These are phyloP conservation scores for Cladophialophora immunda DNA, from an alignment of 2,329 filamentous ascomycete species.

Conservation along the genomic window DNA sequence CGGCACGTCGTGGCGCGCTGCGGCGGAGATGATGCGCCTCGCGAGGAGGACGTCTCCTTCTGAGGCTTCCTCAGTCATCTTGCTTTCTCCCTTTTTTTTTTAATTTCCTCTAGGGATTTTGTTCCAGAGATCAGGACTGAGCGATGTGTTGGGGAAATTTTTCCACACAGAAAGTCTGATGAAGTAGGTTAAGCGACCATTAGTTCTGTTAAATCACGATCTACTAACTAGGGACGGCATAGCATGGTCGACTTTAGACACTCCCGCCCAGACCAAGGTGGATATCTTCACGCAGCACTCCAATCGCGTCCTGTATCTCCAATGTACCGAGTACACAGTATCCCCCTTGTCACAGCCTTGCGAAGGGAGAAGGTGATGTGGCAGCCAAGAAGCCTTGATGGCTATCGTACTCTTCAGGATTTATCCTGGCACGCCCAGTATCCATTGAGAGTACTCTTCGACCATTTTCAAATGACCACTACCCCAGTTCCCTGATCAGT, in stretches of 20 bases:
- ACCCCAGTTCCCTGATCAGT: neutral
- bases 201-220: neutral
- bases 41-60: constrained; percentile 21
- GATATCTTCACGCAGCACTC: neutral
- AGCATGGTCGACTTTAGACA: neutral
- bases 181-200: neutral
- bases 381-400: neutral
- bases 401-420: neutral
- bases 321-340: too few relatives aligned
- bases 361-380: neutral
- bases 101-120: neutral
- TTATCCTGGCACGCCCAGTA: neutral
- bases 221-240: neutral
- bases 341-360: neutral
- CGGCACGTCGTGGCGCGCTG: constrained; percentile 16
- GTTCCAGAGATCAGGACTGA: neutral
- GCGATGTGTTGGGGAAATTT: neutral
- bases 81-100: neutral
- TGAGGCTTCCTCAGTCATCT: constrained; percentile 10
- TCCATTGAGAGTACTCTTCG: neutral
- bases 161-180: neutral
- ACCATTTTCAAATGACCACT: too few relatives aligned
- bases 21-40: constrained; percentile 18
- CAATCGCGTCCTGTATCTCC: neutral
- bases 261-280: neutral